Evolutionary conservation across 805 yeast genomes (phyloP).

Genomic region (Nakazawaea ishiwadae): DNA sequence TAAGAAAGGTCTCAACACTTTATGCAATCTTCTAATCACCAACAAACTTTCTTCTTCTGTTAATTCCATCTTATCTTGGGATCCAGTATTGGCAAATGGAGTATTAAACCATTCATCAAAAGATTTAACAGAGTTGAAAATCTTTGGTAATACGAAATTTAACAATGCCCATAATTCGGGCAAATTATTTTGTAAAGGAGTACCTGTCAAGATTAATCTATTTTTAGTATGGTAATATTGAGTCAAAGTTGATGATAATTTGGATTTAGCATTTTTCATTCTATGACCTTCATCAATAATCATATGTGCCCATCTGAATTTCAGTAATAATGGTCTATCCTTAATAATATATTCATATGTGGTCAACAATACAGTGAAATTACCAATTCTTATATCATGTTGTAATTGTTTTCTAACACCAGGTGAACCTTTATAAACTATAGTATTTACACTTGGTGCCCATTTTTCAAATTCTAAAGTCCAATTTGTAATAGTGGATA

Average conservation of each 20-base stretch:
- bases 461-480: conserved; percentile 80
- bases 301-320: conserved; percentile 79
- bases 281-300: conserved; percentile 90
- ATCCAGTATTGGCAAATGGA: conserved; percentile 81
- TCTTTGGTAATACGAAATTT: conserved; percentile 77
- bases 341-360: conserved; percentile 79
- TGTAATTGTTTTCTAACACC: conserved; percentile 64
- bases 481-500: conserved; percentile 85
- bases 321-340: conserved; percentile 66
- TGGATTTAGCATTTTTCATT: conserved; percentile 77
- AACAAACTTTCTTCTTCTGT: conserved; percentile 83
- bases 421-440: conserved; percentile 77
- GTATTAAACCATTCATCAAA: conserved; percentile 91
- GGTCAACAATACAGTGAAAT: conserved; percentile 72
- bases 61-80: conserved; percentile 73
- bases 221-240: conserved; percentile 70
- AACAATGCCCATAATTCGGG: conserved; percentile 85
- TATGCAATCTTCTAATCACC: conserved; percentile 80
- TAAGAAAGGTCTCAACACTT: conserved; percentile 80
- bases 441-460: conserved; percentile 75
- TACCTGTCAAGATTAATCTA: conserved; percentile 80
- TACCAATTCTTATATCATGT: conserved; percentile 58
- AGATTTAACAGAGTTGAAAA: conserved; percentile 80
- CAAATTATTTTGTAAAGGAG: conserved; percentile 79
- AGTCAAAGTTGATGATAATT: conserved; percentile 65